phyloP scores from a whole-genome alignment of 306 rosid species.

The Pyrus betulifolia region DNA sequence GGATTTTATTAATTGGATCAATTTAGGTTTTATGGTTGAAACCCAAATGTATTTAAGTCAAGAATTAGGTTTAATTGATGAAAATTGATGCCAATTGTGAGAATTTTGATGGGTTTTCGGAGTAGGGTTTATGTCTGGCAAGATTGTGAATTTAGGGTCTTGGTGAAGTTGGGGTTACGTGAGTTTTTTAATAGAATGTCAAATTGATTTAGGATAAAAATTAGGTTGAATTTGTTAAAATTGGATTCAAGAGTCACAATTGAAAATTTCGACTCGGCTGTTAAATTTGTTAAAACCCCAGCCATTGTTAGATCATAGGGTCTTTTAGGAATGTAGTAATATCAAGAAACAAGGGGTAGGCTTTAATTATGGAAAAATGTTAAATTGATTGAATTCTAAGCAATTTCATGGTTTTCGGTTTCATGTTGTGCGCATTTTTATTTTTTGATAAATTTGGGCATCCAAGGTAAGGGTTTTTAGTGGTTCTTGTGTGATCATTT shows the following conservation, averaged over 20 bases:
- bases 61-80: slow-evolving; percentile 3
- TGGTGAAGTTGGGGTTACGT: neutral
- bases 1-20: slow-evolving; percentile 24
- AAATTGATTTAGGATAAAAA: neutral
- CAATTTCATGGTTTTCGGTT: neutral
- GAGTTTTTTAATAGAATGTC: neutral
- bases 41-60: neutral
- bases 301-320: neutral
- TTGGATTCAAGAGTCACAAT: neutral
- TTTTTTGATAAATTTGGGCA: neutral
- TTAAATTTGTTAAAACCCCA: neutral
- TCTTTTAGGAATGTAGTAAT: neutral
- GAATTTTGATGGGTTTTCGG: neutral
- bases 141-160: slow-evolving; percentile 15
- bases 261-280: neutral
- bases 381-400: neutral
- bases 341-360: neutral
- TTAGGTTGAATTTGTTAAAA: neutral
- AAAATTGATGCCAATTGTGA: neutral
- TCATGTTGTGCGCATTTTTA: neutral
- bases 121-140: neutral
- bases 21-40: slow-evolving; percentile 1
- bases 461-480: neutral
- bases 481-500: neutral
- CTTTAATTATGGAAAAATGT: neutral